These are phyloP conservation scores for Arthrocladium fulminans DNA, from an alignment of 2,329 filamentous ascomycete genomes.

Conservation along the genomic window DNA sequence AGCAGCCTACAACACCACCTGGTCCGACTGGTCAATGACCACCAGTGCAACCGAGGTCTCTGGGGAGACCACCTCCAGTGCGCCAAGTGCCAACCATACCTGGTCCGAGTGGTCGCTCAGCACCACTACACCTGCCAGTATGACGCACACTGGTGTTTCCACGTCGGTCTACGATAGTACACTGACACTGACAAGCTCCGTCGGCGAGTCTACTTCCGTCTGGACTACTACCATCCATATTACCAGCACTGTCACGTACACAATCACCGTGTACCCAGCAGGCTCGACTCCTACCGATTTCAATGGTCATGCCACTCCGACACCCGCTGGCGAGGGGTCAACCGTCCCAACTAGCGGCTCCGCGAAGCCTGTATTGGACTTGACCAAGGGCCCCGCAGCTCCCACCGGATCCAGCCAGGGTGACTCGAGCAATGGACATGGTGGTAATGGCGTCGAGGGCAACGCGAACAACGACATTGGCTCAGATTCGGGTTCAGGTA, in stretches of 20 bases:
- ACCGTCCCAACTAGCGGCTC: no score
- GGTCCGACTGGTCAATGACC: not conserved
- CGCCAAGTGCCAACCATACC: constrained; percentile 2
- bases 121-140: not conserved
- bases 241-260: constrained; percentile 4
- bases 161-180: constrained; percentile 3
- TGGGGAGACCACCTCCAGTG: not conserved
- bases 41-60: not conserved
- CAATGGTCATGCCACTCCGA: not conserved
- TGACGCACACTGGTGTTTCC: not conserved
- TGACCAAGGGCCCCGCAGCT: not conserved
- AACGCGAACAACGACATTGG: not conserved
- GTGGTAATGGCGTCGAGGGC: not conserved
- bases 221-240: constrained; percentile 1
- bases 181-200: not conserved
- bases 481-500: not conserved
- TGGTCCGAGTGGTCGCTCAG: no score
- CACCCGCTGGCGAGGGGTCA: not conserved
- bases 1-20: not conserved
- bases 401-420: not conserved
- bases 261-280: not conserved
- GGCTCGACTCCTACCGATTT: not conserved
- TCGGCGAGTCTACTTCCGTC: constrained; percentile 3
- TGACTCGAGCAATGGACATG: not conserved
- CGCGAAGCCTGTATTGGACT: not conserved